These are phyloP conservation scores for Phytophthora hybrid DNA, from an alignment of 352 stramenopile genomes.

Conservation along the genomic window DNA sequence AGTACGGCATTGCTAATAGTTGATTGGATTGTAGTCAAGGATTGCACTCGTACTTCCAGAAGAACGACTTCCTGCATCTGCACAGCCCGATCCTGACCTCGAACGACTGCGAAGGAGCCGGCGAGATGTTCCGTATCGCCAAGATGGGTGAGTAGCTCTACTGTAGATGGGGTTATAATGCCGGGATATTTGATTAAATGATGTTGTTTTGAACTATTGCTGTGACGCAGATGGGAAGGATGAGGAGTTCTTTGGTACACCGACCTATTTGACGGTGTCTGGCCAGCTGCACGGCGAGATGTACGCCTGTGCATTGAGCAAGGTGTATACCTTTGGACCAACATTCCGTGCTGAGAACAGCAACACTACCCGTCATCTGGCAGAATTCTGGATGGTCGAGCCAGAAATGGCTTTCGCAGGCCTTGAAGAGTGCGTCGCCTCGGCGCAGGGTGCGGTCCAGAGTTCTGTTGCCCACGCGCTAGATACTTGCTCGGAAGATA, in stretches of 20 bases:
- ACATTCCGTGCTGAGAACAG: constrained; percentile 99
- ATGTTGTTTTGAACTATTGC: constrained; percentile 1
- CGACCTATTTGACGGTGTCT: constrained; percentile 91
- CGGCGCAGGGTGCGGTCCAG: constrained; percentile 94
- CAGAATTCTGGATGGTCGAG: constrained; percentile 99
- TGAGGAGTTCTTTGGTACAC: constrained; percentile 95
- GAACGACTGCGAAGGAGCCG: constrained; percentile 98
- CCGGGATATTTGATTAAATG: constrained; percentile 9
- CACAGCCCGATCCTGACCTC: constrained; percentile 97
- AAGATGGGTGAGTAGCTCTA: constrained; percentile 57
- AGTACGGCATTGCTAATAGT: constrained; percentile 4
- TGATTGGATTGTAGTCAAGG: constrained; percentile 49
- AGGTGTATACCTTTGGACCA: constrained; percentile 99
- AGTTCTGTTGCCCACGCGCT: constrained; percentile 84
- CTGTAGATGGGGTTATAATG: neutral
- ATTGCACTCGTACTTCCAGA: constrained; percentile 79
- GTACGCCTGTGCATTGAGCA: constrained; percentile 96
- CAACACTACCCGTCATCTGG: constrained; percentile 97
- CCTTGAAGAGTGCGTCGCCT: constrained; percentile 92
- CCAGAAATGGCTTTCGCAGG: constrained; percentile 90
- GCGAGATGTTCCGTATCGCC: constrained; percentile 97
- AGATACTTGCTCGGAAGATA: constrained; percentile 89
- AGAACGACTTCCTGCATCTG: constrained; percentile 80
- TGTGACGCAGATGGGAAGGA: constrained; percentile 74
- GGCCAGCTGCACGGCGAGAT: constrained; percentile 97